Base-by-base conservation (phyloP, 2,329 filamentous ascomycete genomes). In the Colletotrichum tamarilloi region DNA sequence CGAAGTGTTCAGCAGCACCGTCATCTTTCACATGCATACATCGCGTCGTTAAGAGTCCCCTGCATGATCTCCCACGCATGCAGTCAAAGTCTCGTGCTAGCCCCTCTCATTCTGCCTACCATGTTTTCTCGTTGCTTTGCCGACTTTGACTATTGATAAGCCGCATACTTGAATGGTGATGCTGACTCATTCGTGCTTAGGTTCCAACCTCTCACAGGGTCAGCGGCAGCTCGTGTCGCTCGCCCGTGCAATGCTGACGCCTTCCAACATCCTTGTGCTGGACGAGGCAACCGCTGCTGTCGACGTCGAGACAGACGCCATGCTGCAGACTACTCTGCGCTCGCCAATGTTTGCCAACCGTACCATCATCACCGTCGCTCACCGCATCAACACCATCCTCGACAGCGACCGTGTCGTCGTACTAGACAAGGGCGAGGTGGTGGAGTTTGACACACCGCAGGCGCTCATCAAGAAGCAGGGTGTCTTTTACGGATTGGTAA, bases 331-430 rank as follows among this genome's bases (percentile, higher is more conserved):
- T 60, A 93, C 91, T 30, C 85, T 92, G 68, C 88, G 91, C 42
- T 89, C 89, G 46, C 88, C 90, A 26, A 82, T 92, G 19, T 99
- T 99, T 85, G 89, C 92, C 74, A 95, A 98, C 83, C 92, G 95
- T 67, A 99, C 97, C 49, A 98, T 99, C 83, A 97, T 99, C 83
- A 99, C 97, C 1, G 98, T 99, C 79, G 97, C 97, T 30, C 97
- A 99, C 85, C 92, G 97, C 68, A 97, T 99, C 86, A 98, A 98
- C 85, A 99, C 97, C 12, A 98, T 99, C 78, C 89, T 99, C 35
- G 91, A 93, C 81, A 91, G 89, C 74, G 96, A 99, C 84, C 91
- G 95, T 63, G 97, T 99, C 75, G 92, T 99, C 46, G 97, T 99
- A 62, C 90, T 99, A 6, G 95, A 98, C 80, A 93, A 93, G 82